Evolutionary conservation across 192 early-diverging fungal genomes (phyloP).

Genomic region (Coemansia sp.): DNA sequence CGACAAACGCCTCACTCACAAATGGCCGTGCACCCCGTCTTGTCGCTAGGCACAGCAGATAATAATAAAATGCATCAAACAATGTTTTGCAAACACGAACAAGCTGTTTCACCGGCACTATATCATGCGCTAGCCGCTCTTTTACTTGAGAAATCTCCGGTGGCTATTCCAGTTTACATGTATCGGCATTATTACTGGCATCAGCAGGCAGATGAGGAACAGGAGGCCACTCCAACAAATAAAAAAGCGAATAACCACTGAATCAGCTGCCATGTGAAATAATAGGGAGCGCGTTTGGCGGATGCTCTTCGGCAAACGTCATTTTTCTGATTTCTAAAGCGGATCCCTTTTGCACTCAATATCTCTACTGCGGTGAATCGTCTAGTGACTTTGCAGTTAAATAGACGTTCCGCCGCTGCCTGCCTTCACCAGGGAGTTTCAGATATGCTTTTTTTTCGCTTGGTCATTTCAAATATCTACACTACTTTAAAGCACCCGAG

Average conservation of each 20-base stretch:
- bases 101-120: background rate
- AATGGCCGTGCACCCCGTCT: background rate
- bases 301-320: background rate
- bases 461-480: background rate
- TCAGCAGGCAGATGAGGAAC: background rate
- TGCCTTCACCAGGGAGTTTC: background rate
- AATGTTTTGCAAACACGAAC: background rate
- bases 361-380: conserved; percentile 4
- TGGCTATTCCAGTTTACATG: background rate
- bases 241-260: background rate
- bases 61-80: background rate
- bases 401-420: background rate
- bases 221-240: background rate
- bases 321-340: background rate
- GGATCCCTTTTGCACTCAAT: background rate
- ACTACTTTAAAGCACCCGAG: background rate
- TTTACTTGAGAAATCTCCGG: background rate
- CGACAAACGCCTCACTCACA: background rate
- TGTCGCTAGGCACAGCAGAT: background rate
- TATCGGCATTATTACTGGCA: background rate
- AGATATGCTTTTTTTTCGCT: background rate
- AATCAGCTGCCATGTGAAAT: conserved; percentile 15
- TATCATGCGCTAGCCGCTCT: background rate
- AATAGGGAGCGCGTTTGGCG: conserved; percentile 6
- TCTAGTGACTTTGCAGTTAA: background rate